Conservation (phyloP, 2,329 filamentous ascomycete species). For the Hypoxylon rubiginosum region DNA sequence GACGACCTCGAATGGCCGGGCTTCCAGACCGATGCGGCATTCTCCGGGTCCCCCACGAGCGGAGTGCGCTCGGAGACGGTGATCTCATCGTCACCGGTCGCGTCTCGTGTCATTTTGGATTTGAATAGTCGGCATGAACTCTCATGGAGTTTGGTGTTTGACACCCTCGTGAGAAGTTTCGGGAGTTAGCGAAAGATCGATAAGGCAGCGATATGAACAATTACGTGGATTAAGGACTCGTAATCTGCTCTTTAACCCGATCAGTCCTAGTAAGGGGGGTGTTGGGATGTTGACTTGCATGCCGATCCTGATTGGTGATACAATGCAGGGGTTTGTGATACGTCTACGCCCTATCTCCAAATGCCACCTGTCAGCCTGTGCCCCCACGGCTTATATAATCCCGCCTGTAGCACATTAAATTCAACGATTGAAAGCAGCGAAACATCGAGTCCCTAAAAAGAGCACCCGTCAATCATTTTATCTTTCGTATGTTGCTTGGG, state of each 20-base stretch:
- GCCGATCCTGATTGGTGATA: background rate
- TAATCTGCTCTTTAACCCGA: background rate
- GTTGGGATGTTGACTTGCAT: background rate
- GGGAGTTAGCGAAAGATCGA: background rate
- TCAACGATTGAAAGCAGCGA: too few relatives aligned
- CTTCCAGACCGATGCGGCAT: constrained; percentile 23
- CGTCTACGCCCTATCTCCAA: too few relatives aligned
- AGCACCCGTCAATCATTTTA: too few relatives aligned
- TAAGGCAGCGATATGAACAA: background rate
- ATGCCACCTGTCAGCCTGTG: too few relatives aligned
- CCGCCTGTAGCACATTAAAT: too few relatives aligned
- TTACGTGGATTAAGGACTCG: background rate
- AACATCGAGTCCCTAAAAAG: too few relatives aligned
- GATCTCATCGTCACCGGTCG: constrained; percentile 24
- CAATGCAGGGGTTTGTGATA: background rate
- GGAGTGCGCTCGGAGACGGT: constrained; percentile 29
- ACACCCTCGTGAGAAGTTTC: background rate
- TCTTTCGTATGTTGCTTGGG: too few relatives aligned
- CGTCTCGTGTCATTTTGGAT: constrained; percentile 26
- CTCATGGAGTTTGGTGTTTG: background rate
- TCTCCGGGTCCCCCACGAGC: constrained; percentile 19
- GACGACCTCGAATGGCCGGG: constrained; percentile 28
- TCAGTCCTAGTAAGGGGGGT: background rate
- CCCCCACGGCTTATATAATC: too few relatives aligned
- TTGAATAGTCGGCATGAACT: background rate